Evolutionary conservation across 176 grass and related monocot genomes (phyloP).

Genomic region (Typha latifolia): DNA sequence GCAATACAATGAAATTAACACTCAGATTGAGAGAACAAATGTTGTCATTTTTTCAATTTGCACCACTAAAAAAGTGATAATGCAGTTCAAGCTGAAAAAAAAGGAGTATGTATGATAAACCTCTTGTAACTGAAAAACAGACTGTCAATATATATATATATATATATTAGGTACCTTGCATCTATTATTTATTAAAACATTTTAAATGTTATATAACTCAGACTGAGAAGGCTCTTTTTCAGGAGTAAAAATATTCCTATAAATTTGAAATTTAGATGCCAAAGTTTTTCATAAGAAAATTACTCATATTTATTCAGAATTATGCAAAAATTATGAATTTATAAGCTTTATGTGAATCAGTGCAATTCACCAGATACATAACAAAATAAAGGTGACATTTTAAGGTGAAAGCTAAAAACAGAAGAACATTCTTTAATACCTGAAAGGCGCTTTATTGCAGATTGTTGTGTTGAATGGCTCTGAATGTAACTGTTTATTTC

Average conservation of each 20-base stretch:
- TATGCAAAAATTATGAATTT: neutral
- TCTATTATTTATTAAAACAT: too few relatives aligned
- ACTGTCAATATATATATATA: too few relatives aligned
- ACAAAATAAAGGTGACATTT: conserved; percentile 1
- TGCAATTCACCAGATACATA: neutral
- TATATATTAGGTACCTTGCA: too few relatives aligned
- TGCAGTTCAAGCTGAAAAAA: too few relatives aligned
- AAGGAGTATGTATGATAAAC: too few relatives aligned
- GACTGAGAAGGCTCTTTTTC: too few relatives aligned
- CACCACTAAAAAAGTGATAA: neutral
- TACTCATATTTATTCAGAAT: neutral
- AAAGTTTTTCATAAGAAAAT: neutral
- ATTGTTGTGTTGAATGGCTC: conserved; percentile 45
- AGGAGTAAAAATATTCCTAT: too few relatives aligned
- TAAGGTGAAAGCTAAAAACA: neutral
- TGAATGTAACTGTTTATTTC: conserved; percentile 60
- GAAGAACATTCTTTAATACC: conserved; percentile 38
- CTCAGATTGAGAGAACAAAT: neutral
- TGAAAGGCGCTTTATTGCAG: conserved; percentile 76
- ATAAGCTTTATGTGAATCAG: neutral
- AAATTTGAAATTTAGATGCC: neutral
- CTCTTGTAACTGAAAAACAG: too few relatives aligned
- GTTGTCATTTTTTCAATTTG: neutral
- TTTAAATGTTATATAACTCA: too few relatives aligned
- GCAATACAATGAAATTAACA: neutral